These are phyloP conservation scores for Coemansia biformis DNA, from an alignment of 192 early-diverging fungal species.

Conservation along the genomic window DNA sequence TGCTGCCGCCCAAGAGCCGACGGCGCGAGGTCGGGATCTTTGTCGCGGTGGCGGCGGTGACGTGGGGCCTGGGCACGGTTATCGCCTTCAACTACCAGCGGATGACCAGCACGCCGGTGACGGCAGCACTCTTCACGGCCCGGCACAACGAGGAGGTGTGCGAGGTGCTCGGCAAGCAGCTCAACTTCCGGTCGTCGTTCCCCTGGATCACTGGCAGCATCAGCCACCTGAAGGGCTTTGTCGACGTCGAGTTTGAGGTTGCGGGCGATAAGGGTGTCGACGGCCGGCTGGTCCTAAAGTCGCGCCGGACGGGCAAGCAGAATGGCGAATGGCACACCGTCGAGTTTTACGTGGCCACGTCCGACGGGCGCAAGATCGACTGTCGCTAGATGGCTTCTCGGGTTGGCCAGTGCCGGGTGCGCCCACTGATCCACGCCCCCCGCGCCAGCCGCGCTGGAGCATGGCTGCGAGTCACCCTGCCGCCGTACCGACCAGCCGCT, in stretches of 20 bases:
- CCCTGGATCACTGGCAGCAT: conserved; percentile 52
- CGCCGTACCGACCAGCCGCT: too few relatives aligned
- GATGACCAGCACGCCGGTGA: conserved; percentile 50
- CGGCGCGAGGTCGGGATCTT: conserved; percentile 46
- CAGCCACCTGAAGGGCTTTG: conserved; percentile 49
- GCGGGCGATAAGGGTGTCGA: conserved; percentile 34
- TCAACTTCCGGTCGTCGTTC: conserved; percentile 45
- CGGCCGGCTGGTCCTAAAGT: conserved; percentile 40
- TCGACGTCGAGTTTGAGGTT: conserved; percentile 47
- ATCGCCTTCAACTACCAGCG: conserved; percentile 53
- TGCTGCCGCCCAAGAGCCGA: conserved; percentile 39
- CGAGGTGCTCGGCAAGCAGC: conserved; percentile 30
- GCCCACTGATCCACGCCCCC: too few relatives aligned
- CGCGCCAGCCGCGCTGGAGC: too few relatives aligned
- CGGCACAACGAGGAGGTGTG: conserved; percentile 41
- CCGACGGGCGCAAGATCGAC: conserved; percentile 41
- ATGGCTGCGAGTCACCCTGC: too few relatives aligned
- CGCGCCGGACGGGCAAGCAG: conserved; percentile 44
- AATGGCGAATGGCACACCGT: conserved; percentile 48
- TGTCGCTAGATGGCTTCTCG: conserved; percentile 16
- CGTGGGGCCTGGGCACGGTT: conserved; percentile 43
- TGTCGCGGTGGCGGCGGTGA: conserved; percentile 28
- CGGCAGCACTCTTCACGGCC: conserved; percentile 45
- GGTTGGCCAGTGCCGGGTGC: too few relatives aligned
- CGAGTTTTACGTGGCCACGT: conserved; percentile 35